Conservation (phyloP, 1,284 basidiomycete species). For the Ceraceosorus guamensis region DNA sequence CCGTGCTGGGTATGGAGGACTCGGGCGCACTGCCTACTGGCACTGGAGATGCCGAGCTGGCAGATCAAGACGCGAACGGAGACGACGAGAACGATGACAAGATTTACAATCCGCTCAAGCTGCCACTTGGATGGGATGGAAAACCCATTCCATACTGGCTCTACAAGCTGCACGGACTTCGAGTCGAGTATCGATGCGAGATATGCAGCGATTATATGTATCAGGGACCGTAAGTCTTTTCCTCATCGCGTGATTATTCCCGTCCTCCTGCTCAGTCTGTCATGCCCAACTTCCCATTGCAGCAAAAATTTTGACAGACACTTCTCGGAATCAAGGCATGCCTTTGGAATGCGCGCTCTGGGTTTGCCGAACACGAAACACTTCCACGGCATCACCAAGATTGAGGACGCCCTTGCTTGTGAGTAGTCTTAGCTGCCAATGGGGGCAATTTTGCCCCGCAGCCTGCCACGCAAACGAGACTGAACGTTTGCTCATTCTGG, state of each 20-base stretch:
- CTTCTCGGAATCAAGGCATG: conserved; percentile 89
- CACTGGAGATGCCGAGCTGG: conserved; percentile 48
- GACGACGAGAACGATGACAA: conserved; percentile 54
- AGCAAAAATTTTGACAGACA: conserved; percentile 59
- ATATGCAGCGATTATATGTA: conserved; percentile 68
- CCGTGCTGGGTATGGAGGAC: conserved; percentile 52
- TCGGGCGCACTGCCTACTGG: conserved; percentile 60
- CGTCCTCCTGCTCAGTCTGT: background rate
- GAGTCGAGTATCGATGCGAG: conserved; percentile 94
- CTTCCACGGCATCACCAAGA: conserved; percentile 95
- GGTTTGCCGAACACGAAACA: conserved; percentile 97
- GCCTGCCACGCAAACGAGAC: background rate
- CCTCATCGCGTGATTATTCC: background rate
- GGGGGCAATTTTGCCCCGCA: background rate
- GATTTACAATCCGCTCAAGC: conserved; percentile 94
- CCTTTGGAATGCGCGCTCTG: conserved; percentile 95
- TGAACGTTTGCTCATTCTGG: background rate
- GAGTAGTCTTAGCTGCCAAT: conserved; percentile 46
- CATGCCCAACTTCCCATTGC: background rate
- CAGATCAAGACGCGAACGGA: conserved; percentile 11
- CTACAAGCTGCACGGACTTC: conserved; percentile 93
- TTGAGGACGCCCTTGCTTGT: conserved; percentile 90
- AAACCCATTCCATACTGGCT: conserved; percentile 98
- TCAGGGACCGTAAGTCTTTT: conserved; percentile 67
- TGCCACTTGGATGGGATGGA: conserved; percentile 95